Percentiles rank a stretch among this genome's conserved stretches.
Conservation (phyloP, 768 basidiomycete genomes). For the Leucosporidium creatinivorum region DNA sequence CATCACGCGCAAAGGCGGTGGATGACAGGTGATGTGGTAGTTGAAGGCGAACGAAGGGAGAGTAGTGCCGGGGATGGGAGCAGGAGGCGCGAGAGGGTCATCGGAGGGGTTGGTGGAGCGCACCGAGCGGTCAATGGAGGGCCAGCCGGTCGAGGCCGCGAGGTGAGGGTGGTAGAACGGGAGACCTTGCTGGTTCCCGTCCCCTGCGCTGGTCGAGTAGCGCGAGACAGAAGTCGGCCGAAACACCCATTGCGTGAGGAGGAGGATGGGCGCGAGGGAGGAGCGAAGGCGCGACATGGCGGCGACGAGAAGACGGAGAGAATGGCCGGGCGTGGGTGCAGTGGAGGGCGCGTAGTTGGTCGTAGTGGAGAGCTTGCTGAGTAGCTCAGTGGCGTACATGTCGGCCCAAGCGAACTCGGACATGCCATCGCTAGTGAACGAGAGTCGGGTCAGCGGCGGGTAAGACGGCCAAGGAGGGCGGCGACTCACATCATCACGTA, state of each 20-base stretch:
- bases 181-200: neutral
- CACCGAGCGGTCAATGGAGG: constrained; percentile 1
- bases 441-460: constrained; percentile 52
- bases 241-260: too few relatives aligned
- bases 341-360: constrained; percentile 11
- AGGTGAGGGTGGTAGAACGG: constrained; percentile 14
- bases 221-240: constrained; percentile 49
- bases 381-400: constrained; percentile 55
- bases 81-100: neutral
- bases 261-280: too few relatives aligned
- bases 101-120: neutral
- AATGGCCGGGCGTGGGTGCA: constrained; percentile 26
- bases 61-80: neutral
- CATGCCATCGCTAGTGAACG: constrained; percentile 69
- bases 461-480: too few relatives aligned
- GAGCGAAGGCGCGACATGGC: constrained; percentile 44
- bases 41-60: neutral
- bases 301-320: constrained; percentile 49
- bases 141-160: constrained; percentile 9
- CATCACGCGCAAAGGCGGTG: too few relatives aligned
- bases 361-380: neutral
- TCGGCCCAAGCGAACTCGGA: constrained; percentile 73
- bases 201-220: constrained; percentile 42
- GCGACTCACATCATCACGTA: too few relatives aligned
- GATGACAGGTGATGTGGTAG: too few relatives aligned